Conservation (phyloP, 345 rosid species). For the Lepidium didymum region DNA sequence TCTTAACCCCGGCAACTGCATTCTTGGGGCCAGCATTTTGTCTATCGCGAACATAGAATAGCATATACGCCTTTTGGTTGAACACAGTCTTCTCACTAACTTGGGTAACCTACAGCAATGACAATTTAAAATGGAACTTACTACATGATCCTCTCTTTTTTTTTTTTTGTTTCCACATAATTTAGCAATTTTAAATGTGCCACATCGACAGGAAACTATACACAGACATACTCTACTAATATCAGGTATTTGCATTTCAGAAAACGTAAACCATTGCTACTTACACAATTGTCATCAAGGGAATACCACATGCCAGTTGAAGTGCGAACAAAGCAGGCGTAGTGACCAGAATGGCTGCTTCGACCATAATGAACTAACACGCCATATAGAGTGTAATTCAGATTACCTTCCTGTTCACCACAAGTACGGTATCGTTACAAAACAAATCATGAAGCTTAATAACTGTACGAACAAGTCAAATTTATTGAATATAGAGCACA, state of each 20-base stretch:
- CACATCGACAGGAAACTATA: background rate
- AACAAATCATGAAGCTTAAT: background rate
- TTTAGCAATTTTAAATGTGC: background rate
- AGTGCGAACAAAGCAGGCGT: slow-evolving; percentile 84
- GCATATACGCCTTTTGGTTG: slow-evolving; percentile 93
- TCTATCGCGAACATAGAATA: slow-evolving; percentile 93
- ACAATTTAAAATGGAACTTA: slow-evolving; percentile 3
- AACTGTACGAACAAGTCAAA: background rate
- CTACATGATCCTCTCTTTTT: background rate
- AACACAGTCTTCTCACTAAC: slow-evolving; percentile 75
- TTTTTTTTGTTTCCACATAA: background rate
- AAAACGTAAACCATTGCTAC: slow-evolving; percentile 6
- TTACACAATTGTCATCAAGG: slow-evolving; percentile 89
- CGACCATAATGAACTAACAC: slow-evolving; percentile 89
- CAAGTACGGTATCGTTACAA: background rate
- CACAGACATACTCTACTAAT: background rate
- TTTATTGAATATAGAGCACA: background rate
- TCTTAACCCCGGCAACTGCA: slow-evolving; percentile 30
- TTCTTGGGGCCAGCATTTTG: slow-evolving; percentile 42
- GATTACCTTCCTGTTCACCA: slow-evolving; percentile 66
- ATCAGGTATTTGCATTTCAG: slow-evolving; percentile 10
- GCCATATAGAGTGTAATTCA: slow-evolving; percentile 89
- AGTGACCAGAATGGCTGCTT: slow-evolving; percentile 89
- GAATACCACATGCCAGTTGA: slow-evolving; percentile 90
- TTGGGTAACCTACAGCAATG: slow-evolving; percentile 60